Base-by-base conservation (phyloP, 768 basidiomycete genomes). In the Dentipellis sp. region DNA sequence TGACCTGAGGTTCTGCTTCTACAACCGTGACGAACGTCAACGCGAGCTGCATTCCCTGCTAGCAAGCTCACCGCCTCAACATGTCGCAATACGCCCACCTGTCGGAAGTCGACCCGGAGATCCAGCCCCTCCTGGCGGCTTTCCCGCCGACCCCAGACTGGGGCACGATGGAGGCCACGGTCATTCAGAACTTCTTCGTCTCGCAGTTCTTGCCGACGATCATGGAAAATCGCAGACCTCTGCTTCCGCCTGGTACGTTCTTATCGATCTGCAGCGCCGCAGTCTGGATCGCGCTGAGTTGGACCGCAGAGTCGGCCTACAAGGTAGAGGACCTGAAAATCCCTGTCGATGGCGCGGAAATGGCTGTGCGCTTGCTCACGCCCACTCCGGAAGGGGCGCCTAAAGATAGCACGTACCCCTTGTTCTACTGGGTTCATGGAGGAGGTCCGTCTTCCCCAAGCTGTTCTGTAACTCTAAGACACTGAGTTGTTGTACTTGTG, bases 351-450 rank as follows among this genome's bases (percentile, higher is more conserved):
- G 54, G 54, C 35, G 57, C 54, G 10, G 36, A 42, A 5, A 58
- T 61, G 37, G 17, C 12, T n/a, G 49, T 56, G 8, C 51, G 60
- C 12, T 50, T 17, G 19, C 21, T 50, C 29, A 47, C 35, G 4
- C 16, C 52, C 23, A 58, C 55, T n/a, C 60, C 60, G 10, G 37
- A 10, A 2, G 35, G 50, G 35, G 39, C 12, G 5, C 17, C 46
- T 11, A 19, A 52, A 19, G 45, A 38, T 17, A 35, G 37, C 39
- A 45, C 47, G 2, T 61, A 35, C 46, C 57, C 60, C 10, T 21
- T 58, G 17, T 19, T 61, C 14, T 49, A 55, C 23, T 58, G 55
- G 54, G 48, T 38, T 14, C 57, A 61, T n/a, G 57, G 57, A 5
- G 59, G 59, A 52, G 59, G 59, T 54, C 21, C n/a, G 59, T 21